Base-by-base conservation (phyloP, 2,329 filamentous ascomycete genomes). In the Sclerotinia borealis region DNA sequence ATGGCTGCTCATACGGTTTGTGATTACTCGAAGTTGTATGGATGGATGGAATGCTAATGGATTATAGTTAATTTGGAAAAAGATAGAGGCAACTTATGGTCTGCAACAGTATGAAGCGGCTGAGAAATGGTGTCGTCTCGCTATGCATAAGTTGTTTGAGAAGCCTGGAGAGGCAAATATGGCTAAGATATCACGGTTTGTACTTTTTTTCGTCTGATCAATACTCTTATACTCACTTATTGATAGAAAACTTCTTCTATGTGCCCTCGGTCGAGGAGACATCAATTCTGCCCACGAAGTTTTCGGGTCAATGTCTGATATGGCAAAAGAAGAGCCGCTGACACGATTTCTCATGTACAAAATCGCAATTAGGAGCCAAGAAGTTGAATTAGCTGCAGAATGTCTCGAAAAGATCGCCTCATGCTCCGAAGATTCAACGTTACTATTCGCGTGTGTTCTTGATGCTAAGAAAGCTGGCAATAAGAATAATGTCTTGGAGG, bases 271-370 rank as follows among this genome's bases (percentile, higher is more conserved):
- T 37, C 80, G 77, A 36, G 81, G 84, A 37, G 81, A 89, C 62
- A 71, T 82, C 19, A 77, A 79, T 4, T 76, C 75, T 45, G 88
- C 87, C 13, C 77, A 78, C 45, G 78, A 83, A 36, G 74, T 82
- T 0, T 87, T 89, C 67, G 75, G 79, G 25, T 74, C 79, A 1
- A 88, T 95, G 81, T 77, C 87, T 0, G 78, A 84, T 19, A 69
- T 75, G 0, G 81, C 81, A 13, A 83, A 81, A 66, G 79, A 84
- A 52, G 86, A 90, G 11, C 81, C 85, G 0, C 79, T 88, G 69
- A 91, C 89, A 3, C 80, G 83, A 41, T 95, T 91, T 71, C 74
- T 96, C 31, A 84, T 90, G 77, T 96, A 91, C 75, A 92, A 90
- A 71, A 79, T 88, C 22, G 85, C 89, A 0, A 75, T 95, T 2